Conservation (phyloP, 1,284 basidiomycete genomes). For the Rugosomyces carneus region DNA sequence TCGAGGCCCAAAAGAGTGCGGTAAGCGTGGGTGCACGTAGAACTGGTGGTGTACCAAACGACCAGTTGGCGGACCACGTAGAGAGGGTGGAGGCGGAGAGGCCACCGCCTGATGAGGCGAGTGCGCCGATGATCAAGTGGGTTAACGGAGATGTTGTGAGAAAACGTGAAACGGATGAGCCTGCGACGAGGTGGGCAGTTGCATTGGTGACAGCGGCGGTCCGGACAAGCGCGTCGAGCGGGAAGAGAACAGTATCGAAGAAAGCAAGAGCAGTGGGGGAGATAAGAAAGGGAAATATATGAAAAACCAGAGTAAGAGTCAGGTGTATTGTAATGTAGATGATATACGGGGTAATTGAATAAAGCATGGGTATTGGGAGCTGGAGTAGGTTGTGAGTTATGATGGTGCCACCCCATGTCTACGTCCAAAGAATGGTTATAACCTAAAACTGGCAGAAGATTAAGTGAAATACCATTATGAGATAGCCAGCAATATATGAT, state of each 20-base stretch:
- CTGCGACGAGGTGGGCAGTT: conserved; percentile 26
- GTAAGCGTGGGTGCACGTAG: conserved; percentile 29
- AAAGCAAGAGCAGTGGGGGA: conserved; percentile 12
- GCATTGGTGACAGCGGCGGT: conserved; percentile 30
- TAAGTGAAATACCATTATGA: conserved; percentile 35
- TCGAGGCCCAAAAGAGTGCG: conserved; percentile 23
- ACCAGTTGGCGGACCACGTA: conserved; percentile 35
- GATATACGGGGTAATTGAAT: conserved; percentile 35
- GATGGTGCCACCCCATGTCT: conserved; percentile 44
- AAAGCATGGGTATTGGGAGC: conserved; percentile 40
- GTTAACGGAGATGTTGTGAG: conserved; percentile 33
- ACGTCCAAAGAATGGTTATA: background rate
- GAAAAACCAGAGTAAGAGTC: conserved; percentile 34
- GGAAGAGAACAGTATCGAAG: conserved; percentile 39
- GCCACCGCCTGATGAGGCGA: conserved; percentile 38
- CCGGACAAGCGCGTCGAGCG: conserved; percentile 41
- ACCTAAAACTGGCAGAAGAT: background rate
- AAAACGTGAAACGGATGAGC: conserved; percentile 24
- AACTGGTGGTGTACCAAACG: conserved; percentile 34
- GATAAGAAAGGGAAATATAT: conserved; percentile 28
- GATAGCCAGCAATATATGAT: conserved; percentile 37
- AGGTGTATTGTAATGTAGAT: conserved; percentile 42
- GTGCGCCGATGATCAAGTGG: conserved; percentile 37
- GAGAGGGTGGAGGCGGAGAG: conserved; percentile 35
- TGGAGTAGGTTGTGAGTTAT: conserved; percentile 35